These are phyloP conservation scores for Boeremia exigua DNA, from an alignment of 2,329 filamentous ascomycete species.

Conservation along the genomic window DNA sequence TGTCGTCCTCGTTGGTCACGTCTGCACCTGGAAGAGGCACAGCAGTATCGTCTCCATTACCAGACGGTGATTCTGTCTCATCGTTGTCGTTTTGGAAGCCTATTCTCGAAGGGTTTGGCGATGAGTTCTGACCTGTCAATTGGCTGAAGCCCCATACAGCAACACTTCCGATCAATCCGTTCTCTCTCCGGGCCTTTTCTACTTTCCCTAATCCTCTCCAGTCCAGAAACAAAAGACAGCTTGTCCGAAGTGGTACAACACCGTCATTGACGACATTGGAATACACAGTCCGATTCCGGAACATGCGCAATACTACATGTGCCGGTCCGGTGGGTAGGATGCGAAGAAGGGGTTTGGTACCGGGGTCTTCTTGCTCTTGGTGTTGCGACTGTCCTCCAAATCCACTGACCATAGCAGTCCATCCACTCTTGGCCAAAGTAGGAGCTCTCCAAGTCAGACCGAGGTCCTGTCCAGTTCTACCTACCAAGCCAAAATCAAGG, in stretches of 20 bases:
- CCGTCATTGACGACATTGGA: constrained; percentile 98
- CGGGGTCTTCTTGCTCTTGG: constrained; percentile 69
- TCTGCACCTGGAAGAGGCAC: constrained; percentile 75
- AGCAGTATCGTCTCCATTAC: constrained; percentile 51
- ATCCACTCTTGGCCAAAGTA: constrained; percentile 81
- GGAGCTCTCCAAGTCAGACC: constrained; percentile 94
- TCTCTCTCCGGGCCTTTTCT: constrained; percentile 91
- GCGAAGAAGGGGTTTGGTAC: constrained; percentile 85
- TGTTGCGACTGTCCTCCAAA: constrained; percentile 67
- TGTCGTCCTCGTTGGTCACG: constrained; percentile 71
- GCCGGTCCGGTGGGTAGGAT: constrained; percentile 92
- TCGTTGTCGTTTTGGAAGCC: constrained; percentile 40
- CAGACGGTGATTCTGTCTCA: constrained; percentile 36
- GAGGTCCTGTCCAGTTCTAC: constrained; percentile 93
- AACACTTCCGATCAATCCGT: constrained; percentile 88
- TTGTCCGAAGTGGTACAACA: constrained; percentile 92
- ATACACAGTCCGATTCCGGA: constrained; percentile 89
- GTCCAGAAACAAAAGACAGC: constrained; percentile 93
- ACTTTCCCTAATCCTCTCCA: constrained; percentile 94
- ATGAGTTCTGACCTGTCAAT: constrained; percentile 72
- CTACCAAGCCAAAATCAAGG: constrained; percentile 92
- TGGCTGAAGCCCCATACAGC: constrained; percentile 96
- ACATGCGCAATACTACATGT: constrained; percentile 83
- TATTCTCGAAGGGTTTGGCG: constrained; percentile 60
- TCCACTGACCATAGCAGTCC: constrained; percentile 85